Conservation (phyloP, 2,329 filamentous ascomycete genomes). For the Stylonectria norvegica region DNA sequence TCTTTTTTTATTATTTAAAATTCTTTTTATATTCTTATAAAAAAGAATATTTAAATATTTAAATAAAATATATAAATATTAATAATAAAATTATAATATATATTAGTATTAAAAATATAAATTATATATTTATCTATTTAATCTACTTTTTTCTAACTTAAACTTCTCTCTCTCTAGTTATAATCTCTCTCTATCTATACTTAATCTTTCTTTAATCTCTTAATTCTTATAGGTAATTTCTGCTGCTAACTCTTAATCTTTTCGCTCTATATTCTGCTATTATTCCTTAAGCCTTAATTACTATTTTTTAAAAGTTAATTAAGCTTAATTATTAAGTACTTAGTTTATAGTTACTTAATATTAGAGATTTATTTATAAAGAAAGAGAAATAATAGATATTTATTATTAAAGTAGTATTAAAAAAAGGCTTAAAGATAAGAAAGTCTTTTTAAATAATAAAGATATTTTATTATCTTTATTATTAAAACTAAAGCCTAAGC, state of each 20-base stretch:
- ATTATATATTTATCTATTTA: background rate
- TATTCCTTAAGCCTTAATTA: too few species aligned
- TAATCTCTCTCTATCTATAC: background rate
- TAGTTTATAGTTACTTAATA: slow-evolving; percentile 1
- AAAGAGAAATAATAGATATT: background rate
- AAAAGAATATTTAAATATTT: background rate
- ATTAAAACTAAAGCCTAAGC: background rate
- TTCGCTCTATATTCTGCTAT: too few species aligned
- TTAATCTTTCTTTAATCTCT: too few species aligned
- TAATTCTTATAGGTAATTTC: too few species aligned
- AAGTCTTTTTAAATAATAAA: too few species aligned
- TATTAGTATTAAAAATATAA: background rate
- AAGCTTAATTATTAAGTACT: background rate
- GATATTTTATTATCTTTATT: background rate
- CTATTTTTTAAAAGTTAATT: background rate
- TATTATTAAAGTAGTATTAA: too few species aligned
- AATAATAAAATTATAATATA: background rate
- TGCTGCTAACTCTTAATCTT: too few species aligned
- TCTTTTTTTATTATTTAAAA: background rate
- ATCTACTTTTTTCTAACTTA: slow-evolving; percentile 1
- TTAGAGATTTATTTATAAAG: background rate
- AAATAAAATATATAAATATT: slow-evolving; percentile 2
- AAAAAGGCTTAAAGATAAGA: too few species aligned
- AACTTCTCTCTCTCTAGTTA: too few species aligned
- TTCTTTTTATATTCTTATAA: background rate